Evolutionary conservation across 768 basidiomycete species (phyloP).

Genomic region (Leccinum disarticulatum): DNA sequence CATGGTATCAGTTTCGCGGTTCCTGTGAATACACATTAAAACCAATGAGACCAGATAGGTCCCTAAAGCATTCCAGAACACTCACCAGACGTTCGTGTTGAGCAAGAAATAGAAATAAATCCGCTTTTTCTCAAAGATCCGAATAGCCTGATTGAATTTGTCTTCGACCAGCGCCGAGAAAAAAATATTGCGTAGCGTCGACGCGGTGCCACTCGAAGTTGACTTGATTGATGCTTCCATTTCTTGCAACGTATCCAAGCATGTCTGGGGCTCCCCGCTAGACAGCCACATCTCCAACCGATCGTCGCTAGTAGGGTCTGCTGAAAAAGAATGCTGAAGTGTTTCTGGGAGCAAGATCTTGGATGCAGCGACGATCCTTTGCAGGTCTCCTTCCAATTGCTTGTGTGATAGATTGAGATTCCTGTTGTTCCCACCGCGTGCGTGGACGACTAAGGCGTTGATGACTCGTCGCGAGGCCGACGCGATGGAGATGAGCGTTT

Average conservation of each 20-base stretch:
- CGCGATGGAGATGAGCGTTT: too few relatives aligned
- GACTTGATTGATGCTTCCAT: not conserved
- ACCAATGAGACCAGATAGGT: not conserved
- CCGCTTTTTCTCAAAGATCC: not conserved
- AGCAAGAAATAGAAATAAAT: not conserved
- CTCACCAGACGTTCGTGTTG: not conserved
- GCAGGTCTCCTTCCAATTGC: too few relatives aligned
- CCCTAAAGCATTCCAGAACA: not conserved
- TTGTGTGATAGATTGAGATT: too few relatives aligned
- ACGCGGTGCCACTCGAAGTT: not conserved
- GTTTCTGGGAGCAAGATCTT: too few relatives aligned
- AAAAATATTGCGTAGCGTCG: not conserved
- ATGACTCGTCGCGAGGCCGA: too few relatives aligned
- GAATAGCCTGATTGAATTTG: not conserved
- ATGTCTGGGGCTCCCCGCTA: not conserved
- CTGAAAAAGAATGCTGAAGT: too few relatives aligned
- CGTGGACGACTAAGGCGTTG: too few relatives aligned
- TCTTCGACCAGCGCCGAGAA: not conserved
- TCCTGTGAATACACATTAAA: not conserved
- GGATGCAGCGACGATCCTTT: too few relatives aligned
- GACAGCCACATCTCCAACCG: too few relatives aligned
- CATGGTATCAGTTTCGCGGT: not conserved
- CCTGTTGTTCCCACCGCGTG: too few relatives aligned
- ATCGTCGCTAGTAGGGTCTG: too few relatives aligned
- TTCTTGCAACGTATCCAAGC: not conserved